A percentile compares a stretch with the other conserved stretches of the same genome.
These are phyloP conservation scores for Holtermanniella nyarrowii DNA, from an alignment of 768 basidiomycete species.

Conservation along the genomic window DNA sequence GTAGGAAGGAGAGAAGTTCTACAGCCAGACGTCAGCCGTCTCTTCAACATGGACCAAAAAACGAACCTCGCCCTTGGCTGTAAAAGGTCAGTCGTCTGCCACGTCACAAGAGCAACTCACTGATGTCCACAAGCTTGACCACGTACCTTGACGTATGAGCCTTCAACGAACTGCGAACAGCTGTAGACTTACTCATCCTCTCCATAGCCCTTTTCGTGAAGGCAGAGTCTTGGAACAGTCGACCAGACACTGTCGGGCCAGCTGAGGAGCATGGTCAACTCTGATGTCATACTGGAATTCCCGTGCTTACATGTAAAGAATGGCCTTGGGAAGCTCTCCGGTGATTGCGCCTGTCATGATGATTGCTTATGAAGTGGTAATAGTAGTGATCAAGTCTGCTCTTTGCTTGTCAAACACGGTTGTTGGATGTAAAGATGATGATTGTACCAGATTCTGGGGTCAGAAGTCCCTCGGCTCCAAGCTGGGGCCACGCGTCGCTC, in stretches of 20 bases:
- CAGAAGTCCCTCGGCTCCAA: no score
- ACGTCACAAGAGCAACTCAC: conserved; percentile 39
- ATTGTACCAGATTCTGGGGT: no score
- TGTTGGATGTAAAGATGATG: no score
- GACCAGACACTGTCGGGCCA: conserved; percentile 38
- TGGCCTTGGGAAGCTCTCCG: conserved; percentile 51
- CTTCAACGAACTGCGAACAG: conserved; percentile 38
- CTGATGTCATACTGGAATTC: not conserved
- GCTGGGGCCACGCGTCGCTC: no score
- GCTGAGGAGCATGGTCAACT: conserved; percentile 5
- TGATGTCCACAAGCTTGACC: conserved; percentile 48
- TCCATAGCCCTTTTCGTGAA: conserved; percentile 71
- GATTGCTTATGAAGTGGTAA: not conserved
- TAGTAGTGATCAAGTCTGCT: not conserved
- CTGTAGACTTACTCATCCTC: conserved; percentile 62
- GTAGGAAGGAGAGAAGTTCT: conserved; percentile 66
- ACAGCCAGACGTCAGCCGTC: conserved; percentile 2
- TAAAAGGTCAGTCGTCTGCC: not conserved
- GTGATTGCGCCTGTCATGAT: conserved; percentile 6
- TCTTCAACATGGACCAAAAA: no score
- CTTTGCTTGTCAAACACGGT: no score
- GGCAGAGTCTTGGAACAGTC: conserved; percentile 37
- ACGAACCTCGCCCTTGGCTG: conserved; percentile 55
- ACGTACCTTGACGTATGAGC: not conserved
- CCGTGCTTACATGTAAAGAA: conserved; percentile 54